Percentiles rank a stretch among this genome's conserved stretches.
These are phyloP conservation scores for Epichloe gansuensis DNA, from an alignment of 2,329 filamentous ascomycete species.

Conservation along the genomic window DNA sequence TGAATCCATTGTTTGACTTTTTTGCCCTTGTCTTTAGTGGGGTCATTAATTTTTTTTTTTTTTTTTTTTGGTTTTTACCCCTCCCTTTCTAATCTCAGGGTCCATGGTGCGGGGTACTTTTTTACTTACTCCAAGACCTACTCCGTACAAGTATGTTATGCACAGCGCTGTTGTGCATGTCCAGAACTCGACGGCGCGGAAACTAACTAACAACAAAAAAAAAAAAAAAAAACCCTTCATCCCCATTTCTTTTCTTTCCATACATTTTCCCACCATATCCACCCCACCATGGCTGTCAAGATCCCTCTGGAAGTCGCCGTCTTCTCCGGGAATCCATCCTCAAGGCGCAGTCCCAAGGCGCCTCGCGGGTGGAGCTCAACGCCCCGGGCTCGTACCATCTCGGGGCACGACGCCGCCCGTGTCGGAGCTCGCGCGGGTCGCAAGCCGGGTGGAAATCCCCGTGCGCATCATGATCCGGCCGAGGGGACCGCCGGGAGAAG, in stretches of 20 bases:
- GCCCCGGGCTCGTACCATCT: conserved; percentile 34
- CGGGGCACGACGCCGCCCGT: conserved; percentile 38
- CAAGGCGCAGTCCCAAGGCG: conserved; percentile 29
- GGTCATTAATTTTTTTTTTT: background rate
- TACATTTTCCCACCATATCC: too few species aligned
- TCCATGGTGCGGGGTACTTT: background rate
- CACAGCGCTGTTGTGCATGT: too few species aligned
- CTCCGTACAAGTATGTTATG: too few species aligned
- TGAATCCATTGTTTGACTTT: too few species aligned
- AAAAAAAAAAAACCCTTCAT: background rate
- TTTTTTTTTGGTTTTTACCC: background rate
- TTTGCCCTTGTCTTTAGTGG: background rate
- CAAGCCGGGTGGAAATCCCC: conserved; percentile 21
- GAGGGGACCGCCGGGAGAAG: conserved; percentile 13
- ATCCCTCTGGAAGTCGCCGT: conserved; percentile 40
- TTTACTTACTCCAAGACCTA: background rate
- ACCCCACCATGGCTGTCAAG: background rate
- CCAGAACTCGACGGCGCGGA: too few species aligned
- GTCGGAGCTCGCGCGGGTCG: conserved; percentile 24
- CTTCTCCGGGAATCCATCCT: conserved; percentile 33
- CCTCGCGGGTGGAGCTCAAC: conserved; percentile 42
- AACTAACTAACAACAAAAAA: background rate
- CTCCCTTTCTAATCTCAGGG: background rate
- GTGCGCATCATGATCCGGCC: conserved; percentile 46
- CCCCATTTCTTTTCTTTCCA: too few species aligned